Percentiles rank a stretch among this genome's conserved stretches.
Conservation (phyloP, 805 yeast species). For the Pichia insulana region DNA sequence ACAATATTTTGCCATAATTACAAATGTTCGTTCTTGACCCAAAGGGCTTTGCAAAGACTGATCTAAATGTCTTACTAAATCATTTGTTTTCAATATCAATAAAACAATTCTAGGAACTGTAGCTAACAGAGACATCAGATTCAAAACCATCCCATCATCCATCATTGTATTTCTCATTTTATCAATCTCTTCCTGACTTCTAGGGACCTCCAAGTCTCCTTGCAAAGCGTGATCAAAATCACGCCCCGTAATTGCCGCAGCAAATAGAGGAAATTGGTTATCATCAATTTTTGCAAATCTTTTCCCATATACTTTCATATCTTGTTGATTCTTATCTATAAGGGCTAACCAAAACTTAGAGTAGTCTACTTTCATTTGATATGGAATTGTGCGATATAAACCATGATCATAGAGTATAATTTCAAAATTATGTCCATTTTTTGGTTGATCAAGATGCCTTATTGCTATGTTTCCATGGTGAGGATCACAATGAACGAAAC, state of each 20-base stretch:
- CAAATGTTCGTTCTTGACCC: constrained; percentile 80
- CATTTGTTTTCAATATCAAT: constrained; percentile 86
- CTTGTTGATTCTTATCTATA: constrained; percentile 55
- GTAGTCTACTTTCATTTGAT: constrained; percentile 68
- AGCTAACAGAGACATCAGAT: constrained; percentile 71
- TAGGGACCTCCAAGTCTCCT: constrained; percentile 46
- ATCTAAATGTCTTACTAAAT: constrained; percentile 81
- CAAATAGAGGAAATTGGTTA: constrained; percentile 72
- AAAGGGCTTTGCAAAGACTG: constrained; percentile 73
- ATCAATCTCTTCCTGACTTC: constrained; percentile 55
- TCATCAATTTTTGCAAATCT: constrained; percentile 71
- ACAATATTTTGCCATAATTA: constrained; percentile 86
- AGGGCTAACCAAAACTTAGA: constrained; percentile 90
- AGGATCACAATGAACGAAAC: constrained; percentile 94
- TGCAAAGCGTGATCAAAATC: constrained; percentile 69
- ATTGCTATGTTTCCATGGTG: constrained; percentile 96
- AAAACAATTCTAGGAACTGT: constrained; percentile 79
- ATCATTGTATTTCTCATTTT: constrained; percentile 57
- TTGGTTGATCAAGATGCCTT: constrained; percentile 31
- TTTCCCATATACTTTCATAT: constrained; percentile 67
- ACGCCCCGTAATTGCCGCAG: constrained; percentile 93
- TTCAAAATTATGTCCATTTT: constrained; percentile 66
- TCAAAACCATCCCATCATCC: constrained; percentile 57
- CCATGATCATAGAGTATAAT: constrained; percentile 93
- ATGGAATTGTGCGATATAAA: constrained; percentile 74